These are phyloP conservation scores for Solanum etuberosum DNA, from an alignment of 257 asterid species.

Conservation along the genomic window DNA sequence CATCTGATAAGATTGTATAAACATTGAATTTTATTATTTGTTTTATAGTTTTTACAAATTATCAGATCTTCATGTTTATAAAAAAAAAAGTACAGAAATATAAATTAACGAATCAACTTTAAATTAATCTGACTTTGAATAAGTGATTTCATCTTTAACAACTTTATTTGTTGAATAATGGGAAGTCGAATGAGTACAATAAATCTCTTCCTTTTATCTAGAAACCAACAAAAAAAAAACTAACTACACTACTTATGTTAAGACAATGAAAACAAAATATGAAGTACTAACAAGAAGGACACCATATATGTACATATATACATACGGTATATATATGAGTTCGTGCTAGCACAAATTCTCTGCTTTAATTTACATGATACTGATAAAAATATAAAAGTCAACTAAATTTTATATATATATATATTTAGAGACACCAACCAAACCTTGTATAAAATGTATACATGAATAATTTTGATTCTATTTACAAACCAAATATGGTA, in stretches of 20 bases:
- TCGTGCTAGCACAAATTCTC: too few relatives aligned
- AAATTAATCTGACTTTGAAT: too few relatives aligned
- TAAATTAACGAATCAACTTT: neutral
- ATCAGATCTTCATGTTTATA: neutral
- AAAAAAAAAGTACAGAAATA: too few relatives aligned
- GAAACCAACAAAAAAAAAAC: neutral
- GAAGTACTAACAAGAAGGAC: neutral
- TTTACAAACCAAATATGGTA: too few relatives aligned
- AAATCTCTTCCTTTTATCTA: neutral
- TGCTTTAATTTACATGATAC: too few relatives aligned
- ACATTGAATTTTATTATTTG: too few relatives aligned
- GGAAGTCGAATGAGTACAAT: neutral
- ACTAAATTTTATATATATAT: too few relatives aligned
- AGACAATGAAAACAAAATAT: neutral
- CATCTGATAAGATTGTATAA: too few relatives aligned
- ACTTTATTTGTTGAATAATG: neutral
- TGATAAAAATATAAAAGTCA: too few relatives aligned
- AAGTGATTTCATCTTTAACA: neutral
- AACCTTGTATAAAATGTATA: too few relatives aligned
- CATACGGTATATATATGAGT: neutral
- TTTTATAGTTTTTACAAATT: neutral
- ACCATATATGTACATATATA: neutral
- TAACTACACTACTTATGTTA: neutral
- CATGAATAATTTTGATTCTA: too few relatives aligned
- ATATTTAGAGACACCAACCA: too few relatives aligned